Conservation (phyloP, 441 rosid genomes). For the Croton laevigatus region DNA sequence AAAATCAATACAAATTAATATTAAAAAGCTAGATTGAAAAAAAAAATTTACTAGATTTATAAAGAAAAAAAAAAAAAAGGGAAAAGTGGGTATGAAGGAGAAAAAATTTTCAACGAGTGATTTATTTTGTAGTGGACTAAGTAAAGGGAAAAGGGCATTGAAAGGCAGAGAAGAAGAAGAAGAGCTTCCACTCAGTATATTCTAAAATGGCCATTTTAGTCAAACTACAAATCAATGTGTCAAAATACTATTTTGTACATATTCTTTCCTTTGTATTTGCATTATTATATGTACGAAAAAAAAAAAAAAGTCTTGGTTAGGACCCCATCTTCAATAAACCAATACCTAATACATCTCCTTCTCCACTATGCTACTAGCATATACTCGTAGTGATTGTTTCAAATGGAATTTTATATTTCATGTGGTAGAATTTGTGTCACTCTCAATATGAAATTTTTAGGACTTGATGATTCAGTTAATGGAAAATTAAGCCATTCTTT, state of each 20-base stretch:
- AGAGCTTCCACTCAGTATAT: conserved; percentile 27
- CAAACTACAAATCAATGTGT: conserved; percentile 28
- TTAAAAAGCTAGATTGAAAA: no score
- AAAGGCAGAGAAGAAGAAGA: conserved; percentile 18
- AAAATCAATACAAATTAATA: no score
- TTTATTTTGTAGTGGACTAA: conserved; percentile 28
- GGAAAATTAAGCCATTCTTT: neutral
- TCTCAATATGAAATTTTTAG: conserved; percentile 2
- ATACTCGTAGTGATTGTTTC: neutral
- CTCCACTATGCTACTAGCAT: no score
- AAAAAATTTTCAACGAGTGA: conserved; percentile 22
- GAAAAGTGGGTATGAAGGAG: conserved; percentile 21
- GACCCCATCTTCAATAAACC: neutral
- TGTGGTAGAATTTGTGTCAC: conserved; percentile 14
- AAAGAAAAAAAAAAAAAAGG: no score
- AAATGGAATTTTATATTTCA: conserved; percentile 3
- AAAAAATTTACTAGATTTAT: neutral
- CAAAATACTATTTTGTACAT: conserved; percentile 4
- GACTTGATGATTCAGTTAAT: neutral
- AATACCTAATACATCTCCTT: neutral
- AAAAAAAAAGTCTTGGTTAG: neutral
- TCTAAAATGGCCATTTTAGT: conserved; percentile 15
- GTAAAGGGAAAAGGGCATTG: neutral
- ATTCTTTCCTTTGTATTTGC: neutral
- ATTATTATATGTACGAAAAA: neutral